Evolutionary conservation across 495 filamentous ascomycete species (phyloP).

Genomic region (Halenospora varia): DNA sequence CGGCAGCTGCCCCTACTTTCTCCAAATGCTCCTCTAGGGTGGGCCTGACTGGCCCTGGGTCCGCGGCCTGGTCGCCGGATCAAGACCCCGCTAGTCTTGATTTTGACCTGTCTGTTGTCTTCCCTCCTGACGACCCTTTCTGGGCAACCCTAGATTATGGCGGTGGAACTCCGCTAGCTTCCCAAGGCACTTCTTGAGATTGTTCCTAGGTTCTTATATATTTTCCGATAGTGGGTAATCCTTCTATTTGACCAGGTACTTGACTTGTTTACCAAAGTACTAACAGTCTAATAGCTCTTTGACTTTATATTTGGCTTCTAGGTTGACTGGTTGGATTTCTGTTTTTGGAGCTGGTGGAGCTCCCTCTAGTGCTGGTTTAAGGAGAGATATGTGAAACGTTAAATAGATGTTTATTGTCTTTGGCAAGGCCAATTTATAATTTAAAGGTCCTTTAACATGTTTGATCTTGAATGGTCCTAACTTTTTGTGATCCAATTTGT

Average conservation of each 20-base stretch:
- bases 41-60: too few species aligned
- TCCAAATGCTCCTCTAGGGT: too few species aligned
- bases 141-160: too few species aligned
- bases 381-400: constrained; percentile 5
- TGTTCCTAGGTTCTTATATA: too few species aligned
- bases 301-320: constrained; percentile 13
- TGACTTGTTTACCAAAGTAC: background rate
- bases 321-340: constrained; percentile 7
- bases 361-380: background rate
- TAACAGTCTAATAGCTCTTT: constrained; percentile 1
- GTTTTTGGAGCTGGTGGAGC: background rate
- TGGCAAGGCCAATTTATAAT: constrained; percentile 15
- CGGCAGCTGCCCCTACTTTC: too few species aligned
- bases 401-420: constrained; percentile 4
- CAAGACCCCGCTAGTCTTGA: too few species aligned
- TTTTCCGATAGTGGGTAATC: too few species aligned
- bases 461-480: constrained; percentile 26
- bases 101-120: too few species aligned
- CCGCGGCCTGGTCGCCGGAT: too few species aligned
- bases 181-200: too few species aligned
- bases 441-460: constrained; percentile 2
- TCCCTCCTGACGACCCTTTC: too few species aligned
- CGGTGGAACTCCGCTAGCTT: too few species aligned
- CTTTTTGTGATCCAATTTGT: constrained; percentile 30
- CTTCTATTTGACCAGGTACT: background rate